Percentiles rank a stretch among this genome's conserved stretches.
phyloP scores from a whole-genome alignment of 2,329 filamentous ascomycete genomes.

The Colletotrichum kahawae region DNA sequence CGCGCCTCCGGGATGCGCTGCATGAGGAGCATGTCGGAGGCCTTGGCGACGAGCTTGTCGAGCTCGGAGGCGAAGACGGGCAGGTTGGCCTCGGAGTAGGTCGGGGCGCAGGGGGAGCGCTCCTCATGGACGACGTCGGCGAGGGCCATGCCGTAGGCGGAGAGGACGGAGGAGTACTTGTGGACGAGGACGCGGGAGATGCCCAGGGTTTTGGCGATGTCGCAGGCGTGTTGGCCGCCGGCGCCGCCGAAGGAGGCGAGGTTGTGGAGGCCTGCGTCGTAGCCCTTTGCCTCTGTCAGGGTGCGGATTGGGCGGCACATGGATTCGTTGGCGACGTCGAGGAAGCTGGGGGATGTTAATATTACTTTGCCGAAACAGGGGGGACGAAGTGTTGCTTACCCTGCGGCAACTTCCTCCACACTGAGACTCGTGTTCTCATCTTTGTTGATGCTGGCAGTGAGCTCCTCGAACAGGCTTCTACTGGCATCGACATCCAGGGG shows the following conservation, averaged over 20 bases:
- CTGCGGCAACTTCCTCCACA: conserved; percentile 51
- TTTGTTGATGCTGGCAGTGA: conserved; percentile 47
- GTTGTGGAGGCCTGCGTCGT: conserved; percentile 37
- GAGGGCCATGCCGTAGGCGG: conserved; percentile 46
- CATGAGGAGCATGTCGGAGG: conserved; percentile 40
- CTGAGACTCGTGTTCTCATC: conserved; percentile 30
- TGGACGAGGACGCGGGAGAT: conserved; percentile 43
- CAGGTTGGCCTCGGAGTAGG: conserved; percentile 21
- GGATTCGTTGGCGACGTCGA: conserved; percentile 38
- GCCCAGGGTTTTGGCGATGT: conserved; percentile 39
- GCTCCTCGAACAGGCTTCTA: conserved; percentile 43
- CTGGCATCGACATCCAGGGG: conserved; percentile 47
- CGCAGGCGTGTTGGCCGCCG: conserved; percentile 45
- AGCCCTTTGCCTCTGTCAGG: conserved; percentile 39
- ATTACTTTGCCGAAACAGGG: neutral
- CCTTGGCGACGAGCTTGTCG: conserved; percentile 31
- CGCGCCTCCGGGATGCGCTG: conserved; percentile 10
- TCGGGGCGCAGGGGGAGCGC: conserved; percentile 33
- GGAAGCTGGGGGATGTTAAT: conserved; percentile 25
- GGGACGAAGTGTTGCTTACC: conserved; percentile 29
- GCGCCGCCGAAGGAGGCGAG: conserved; percentile 40
- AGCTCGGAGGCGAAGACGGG: conserved; percentile 27
- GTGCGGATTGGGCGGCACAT: conserved; percentile 41
- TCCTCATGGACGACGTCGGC: conserved; percentile 40
- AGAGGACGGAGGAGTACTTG: conserved; percentile 34